A percentile compares a stretch with the other conserved stretches of the same genome.
Evolutionary conservation across 139 green algal genomes (phyloP).

Genomic region (Coccomyxa sp.): DNA sequence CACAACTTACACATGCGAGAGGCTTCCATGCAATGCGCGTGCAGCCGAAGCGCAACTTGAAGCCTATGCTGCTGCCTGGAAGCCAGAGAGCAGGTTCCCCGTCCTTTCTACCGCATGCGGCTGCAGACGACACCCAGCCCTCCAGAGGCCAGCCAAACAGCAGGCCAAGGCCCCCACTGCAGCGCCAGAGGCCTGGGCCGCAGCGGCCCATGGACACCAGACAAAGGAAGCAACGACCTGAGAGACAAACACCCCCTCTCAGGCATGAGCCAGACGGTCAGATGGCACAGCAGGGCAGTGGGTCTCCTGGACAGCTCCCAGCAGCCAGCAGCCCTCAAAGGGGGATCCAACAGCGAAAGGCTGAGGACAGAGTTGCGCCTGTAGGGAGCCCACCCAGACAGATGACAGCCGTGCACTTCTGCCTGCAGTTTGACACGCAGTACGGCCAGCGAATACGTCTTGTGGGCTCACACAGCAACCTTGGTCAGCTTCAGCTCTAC

Average conservation of each 20-base stretch:
- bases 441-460: constrained; percentile 41
- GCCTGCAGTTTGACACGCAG: constrained; percentile 33
- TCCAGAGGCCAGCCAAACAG: not conserved
- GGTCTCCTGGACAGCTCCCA: too few species aligned
- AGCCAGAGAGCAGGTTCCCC: not conserved
- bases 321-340: too few species aligned
- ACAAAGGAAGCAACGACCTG: not conserved
- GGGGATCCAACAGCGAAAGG: too few species aligned
- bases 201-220: not conserved
- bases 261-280: too few species aligned
- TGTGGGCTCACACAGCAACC: constrained; percentile 33
- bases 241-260: not conserved
- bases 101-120: too few species aligned
- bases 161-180: not conserved
- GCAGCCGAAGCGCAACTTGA: too few species aligned
- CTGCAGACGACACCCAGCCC: not conserved
- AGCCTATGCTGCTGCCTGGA: too few species aligned
- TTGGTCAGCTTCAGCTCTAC: constrained; percentile 17
- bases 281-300: too few species aligned
- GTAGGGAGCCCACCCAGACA: not conserved
- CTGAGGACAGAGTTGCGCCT: too few species aligned
- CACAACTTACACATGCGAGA: too few species aligned
- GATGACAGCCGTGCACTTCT: constrained; percentile 22
- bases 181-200: not conserved
- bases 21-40: too few species aligned